A percentile compares a stretch with the other conserved stretches of the same genome.
Conservation (phyloP, 192 early-diverging fungal genomes). For the Podila clonocystis region DNA sequence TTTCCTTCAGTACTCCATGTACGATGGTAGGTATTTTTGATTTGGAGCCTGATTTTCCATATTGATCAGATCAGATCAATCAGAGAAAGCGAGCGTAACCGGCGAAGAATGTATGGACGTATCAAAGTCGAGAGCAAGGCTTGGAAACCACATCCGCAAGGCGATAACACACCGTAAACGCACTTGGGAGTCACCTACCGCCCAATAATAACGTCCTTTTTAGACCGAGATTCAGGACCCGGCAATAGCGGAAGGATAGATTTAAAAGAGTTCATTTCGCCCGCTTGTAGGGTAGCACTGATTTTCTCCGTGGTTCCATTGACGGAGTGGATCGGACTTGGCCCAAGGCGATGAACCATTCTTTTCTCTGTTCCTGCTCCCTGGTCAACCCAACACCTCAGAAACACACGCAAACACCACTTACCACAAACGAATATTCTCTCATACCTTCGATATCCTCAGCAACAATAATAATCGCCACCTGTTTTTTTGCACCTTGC, state of each 20-base stretch:
- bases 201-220: not conserved
- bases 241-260: not conserved
- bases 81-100: not conserved
- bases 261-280: not conserved
- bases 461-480: too few species aligned
- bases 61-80: not conserved
- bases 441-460: too few species aligned
- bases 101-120: not conserved
- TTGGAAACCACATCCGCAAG: not conserved
- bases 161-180: not conserved
- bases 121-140: too few species aligned
- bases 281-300: not conserved
- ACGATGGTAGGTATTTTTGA: slow-evolving; percentile 78
- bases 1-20: slow-evolving; percentile 87
- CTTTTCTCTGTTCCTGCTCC: too few species aligned
- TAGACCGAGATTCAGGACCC: not conserved
- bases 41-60: not conserved
- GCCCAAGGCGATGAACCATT: not conserved
- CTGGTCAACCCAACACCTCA: too few species aligned
- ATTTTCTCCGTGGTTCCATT: not conserved
- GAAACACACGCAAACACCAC: too few species aligned
- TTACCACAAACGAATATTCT: too few species aligned
- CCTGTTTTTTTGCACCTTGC: not conserved
- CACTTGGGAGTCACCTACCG: not conserved
- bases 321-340: slow-evolving; percentile 1